Conservation (phyloP, 2,329 filamentous ascomycete genomes). For the Verruconis gallopava region DNA sequence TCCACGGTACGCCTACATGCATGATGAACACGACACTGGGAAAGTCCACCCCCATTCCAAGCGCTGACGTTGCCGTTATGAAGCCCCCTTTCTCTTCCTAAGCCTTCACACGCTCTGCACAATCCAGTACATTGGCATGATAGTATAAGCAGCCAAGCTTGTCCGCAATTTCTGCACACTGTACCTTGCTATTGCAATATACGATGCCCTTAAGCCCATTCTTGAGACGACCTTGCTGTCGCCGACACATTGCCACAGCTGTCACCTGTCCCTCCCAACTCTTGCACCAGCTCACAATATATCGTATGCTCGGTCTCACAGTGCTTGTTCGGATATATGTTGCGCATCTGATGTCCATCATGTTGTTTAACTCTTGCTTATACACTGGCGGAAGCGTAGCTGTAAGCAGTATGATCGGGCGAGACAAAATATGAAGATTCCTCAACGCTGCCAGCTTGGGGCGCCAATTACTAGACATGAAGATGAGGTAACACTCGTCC, state of each 20-base stretch:
- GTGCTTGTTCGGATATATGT: slow-evolving; percentile 13
- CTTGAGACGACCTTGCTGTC: slow-evolving; percentile 7
- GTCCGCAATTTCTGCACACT: slow-evolving; percentile 11
- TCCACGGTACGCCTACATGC: slow-evolving; percentile 12
- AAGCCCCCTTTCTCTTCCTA: slow-evolving; percentile 11
- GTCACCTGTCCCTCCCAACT: background rate
- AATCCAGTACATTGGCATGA: slow-evolving; percentile 10
- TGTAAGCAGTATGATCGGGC: slow-evolving; percentile 12
- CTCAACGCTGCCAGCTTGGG: slow-evolving; percentile 11
- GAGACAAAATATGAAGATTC: slow-evolving; percentile 11
- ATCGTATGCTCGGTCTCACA: slow-evolving; percentile 9
- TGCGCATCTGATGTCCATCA: slow-evolving; percentile 11
- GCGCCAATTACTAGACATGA: slow-evolving; percentile 13
- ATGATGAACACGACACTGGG: slow-evolving; percentile 13
- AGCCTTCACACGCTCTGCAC: slow-evolving; percentile 10
- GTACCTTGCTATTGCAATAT: slow-evolving; percentile 12
- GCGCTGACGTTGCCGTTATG: slow-evolving; percentile 15
- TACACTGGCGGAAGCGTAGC: slow-evolving; percentile 11
- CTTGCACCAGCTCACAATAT: slow-evolving; percentile 12
- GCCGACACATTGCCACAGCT: slow-evolving; percentile 8
- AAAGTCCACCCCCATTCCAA: slow-evolving; percentile 15
- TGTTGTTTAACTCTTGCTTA: slow-evolving; percentile 11
- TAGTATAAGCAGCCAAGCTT: slow-evolving; percentile 12
- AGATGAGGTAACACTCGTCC: slow-evolving; percentile 14
- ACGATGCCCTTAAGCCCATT: slow-evolving; percentile 13